Conservation (phyloP, 148 eudicot genomes). For the Drosera capensis region DNA sequence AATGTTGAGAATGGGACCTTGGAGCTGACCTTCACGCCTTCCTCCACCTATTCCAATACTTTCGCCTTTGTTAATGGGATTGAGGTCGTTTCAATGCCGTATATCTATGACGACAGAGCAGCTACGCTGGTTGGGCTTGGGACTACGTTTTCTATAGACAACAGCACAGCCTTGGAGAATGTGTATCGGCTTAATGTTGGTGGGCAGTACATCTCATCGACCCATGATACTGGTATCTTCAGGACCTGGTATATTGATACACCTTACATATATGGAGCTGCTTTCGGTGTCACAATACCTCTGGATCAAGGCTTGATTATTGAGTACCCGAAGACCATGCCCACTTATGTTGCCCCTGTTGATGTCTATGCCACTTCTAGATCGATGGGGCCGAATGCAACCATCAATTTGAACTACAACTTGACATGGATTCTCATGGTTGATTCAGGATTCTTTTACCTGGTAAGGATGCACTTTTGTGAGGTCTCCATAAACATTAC, state of each 20-base stretch:
- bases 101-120: constrained; percentile 2
- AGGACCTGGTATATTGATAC: constrained; percentile 8
- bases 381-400: constrained; percentile 6
- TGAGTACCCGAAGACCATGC: constrained; percentile 2
- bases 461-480: constrained; percentile 18
- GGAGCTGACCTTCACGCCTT: constrained; percentile 9
- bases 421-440: constrained; percentile 13
- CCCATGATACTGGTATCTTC: constrained; percentile 10
- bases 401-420: constrained; percentile 4
- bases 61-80: constrained; percentile 16
- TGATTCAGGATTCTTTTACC: constrained; percentile 8
- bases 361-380: constrained; percentile 10
- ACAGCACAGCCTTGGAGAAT: constrained; percentile 10
- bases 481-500: neutral
- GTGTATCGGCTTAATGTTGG: constrained; percentile 15
- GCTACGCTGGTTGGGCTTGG: constrained; percentile 3
- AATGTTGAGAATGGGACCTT: constrained; percentile 1
- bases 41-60: neutral
- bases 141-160: constrained; percentile 1
- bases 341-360: constrained; percentile 10
- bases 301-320: constrained; percentile 1
- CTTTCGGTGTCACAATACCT: neutral
- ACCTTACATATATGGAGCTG: constrained; percentile 3
- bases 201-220: constrained; percentile 1
- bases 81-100: constrained; percentile 12